Conservation (phyloP, 768 basidiomycete genomes). For the Auricularia auricula-judae region DNA sequence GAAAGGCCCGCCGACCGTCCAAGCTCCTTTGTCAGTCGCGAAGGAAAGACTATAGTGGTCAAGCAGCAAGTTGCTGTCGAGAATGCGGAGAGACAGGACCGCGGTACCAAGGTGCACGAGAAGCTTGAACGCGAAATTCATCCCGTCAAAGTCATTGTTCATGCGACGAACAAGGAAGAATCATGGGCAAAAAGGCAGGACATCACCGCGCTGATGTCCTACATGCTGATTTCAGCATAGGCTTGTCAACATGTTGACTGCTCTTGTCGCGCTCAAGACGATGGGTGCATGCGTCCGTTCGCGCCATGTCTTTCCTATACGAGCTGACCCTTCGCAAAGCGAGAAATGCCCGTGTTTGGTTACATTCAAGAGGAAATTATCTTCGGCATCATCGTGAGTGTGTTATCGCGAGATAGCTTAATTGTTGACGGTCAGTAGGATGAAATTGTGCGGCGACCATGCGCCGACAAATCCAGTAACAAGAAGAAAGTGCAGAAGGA, state of each 20-base stretch:
- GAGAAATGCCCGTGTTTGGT: slow-evolving; percentile 80
- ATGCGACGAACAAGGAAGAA: slow-evolving; percentile 48
- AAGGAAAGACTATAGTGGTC: slow-evolving; percentile 52
- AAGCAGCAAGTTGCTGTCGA: slow-evolving; percentile 33
- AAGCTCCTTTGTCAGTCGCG: slow-evolving; percentile 38
- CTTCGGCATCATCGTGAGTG: slow-evolving; percentile 53
- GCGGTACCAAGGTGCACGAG: slow-evolving; percentile 63
- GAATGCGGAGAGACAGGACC: slow-evolving; percentile 43
- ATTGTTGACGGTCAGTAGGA: slow-evolving; percentile 28
- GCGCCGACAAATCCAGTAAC: slow-evolving; percentile 3
- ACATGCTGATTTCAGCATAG: slow-evolving; percentile 24
- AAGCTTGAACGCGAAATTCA: slow-evolving; percentile 63
- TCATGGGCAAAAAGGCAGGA: slow-evolving; percentile 63
- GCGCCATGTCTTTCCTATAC: neutral
- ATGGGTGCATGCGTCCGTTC: slow-evolving; percentile 40
- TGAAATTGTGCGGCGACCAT: slow-evolving; percentile 28
- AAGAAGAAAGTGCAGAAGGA: neutral
- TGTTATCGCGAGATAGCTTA: slow-evolving; percentile 19
- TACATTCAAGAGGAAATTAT: slow-evolving; percentile 55
- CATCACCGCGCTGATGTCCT: neutral
- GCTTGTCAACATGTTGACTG: slow-evolving; percentile 60
- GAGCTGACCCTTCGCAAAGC: slow-evolving; percentile 26
- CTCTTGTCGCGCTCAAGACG: slow-evolving; percentile 40
- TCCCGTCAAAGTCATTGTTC: slow-evolving; percentile 44
- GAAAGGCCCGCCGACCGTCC: slow-evolving; percentile 29